Evolutionary conservation across 2,329 filamentous ascomycete genomes (phyloP).

Genomic region (Verticillium nonalfalfae): DNA sequence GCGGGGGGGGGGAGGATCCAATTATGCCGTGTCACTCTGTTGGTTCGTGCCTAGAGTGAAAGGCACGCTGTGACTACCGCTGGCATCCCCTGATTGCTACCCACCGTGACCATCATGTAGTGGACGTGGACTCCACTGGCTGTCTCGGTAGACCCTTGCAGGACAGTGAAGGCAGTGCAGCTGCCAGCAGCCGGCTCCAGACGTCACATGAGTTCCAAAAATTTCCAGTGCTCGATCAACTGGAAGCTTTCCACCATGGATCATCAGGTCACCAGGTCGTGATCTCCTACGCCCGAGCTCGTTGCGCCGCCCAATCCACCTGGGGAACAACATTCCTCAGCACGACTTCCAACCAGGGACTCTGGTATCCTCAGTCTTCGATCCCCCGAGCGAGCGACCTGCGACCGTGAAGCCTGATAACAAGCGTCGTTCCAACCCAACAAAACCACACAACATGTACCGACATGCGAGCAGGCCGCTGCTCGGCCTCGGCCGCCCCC

Average conservation of each 20-base stretch:
- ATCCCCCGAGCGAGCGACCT: neutral
- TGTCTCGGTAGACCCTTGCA: neutral
- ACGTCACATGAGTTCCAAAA: neutral
- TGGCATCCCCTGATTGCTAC: no score
- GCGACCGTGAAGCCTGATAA: neutral
- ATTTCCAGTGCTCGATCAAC: neutral
- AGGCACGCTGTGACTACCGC: no score
- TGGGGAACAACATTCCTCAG: neutral
- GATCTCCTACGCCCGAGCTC: neutral
- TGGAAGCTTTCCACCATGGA: neutral
- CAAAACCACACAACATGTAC: constrained; percentile 2
- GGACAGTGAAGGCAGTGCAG: neutral
- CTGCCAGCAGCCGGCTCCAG: neutral
- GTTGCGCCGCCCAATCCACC: neutral
- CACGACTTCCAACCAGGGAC: neutral
- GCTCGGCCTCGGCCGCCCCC: constrained; percentile 3
- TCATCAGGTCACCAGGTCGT: neutral
- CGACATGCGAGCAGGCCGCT: constrained; percentile 6
- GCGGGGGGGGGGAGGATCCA: neutral
- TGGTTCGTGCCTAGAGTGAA: no score
- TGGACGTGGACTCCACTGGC: no score
- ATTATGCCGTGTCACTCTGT: no score
- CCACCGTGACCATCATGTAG: no score
- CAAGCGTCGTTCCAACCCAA: neutral
- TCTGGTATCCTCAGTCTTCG: no score